These are phyloP conservation scores for Neopestalotiopsis sp. DNA, from an alignment of 2,329 filamentous ascomycete species.

Conservation along the genomic window DNA sequence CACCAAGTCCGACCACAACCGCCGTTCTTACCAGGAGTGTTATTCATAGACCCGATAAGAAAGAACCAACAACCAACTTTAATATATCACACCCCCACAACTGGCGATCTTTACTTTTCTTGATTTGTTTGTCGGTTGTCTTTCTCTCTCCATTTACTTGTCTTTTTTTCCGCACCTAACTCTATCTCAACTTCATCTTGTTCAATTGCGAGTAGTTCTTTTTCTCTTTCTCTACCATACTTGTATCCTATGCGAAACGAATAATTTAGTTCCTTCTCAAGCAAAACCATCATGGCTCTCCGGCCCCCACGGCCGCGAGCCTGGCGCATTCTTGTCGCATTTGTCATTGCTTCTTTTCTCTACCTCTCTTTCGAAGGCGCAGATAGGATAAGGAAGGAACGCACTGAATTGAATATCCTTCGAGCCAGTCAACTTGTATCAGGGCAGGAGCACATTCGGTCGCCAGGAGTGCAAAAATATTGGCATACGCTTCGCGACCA, in stretches of 20 bases:
- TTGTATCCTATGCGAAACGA: not conserved
- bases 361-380: not conserved
- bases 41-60: not conserved
- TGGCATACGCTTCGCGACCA: slow-evolving; percentile 22
- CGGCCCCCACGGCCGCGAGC: slow-evolving; percentile 1
- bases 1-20: not conserved
- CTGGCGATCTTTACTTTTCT: not conserved
- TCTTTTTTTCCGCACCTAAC: no score
- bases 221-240: not conserved
- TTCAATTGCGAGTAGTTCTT: not conserved
- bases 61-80: not conserved
- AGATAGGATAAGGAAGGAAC: not conserved
- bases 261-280: not conserved
- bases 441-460: slow-evolving; percentile 21
- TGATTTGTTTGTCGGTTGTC: not conserved
- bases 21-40: not conserved
- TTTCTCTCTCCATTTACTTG: no score
- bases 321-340: not conserved
- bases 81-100: not conserved
- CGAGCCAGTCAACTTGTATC: not conserved
- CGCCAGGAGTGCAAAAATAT: slow-evolving; percentile 16
- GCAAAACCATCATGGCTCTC: not conserved
- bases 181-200: no score
- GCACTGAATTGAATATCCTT: not conserved
- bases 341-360: not conserved